Percentiles rank a stretch among this genome's conserved stretches.
These are phyloP conservation scores for Leptographium wingfieldii DNA, from an alignment of 2,329 filamentous ascomycete genomes.

Conservation along the genomic window DNA sequence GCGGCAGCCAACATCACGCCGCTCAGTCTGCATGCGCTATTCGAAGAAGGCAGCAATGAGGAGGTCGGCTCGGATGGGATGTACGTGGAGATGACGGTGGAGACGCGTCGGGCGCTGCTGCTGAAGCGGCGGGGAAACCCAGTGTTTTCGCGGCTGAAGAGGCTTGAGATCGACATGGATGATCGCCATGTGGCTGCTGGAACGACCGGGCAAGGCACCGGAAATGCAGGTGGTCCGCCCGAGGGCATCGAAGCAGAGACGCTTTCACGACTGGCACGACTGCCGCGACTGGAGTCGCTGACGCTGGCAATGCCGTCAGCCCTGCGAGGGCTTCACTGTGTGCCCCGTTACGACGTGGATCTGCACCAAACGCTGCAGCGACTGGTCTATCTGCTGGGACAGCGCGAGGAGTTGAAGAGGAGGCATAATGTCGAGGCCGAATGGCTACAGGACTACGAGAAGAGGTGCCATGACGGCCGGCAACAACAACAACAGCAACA, in stretches of 20 bases:
- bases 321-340: neutral
- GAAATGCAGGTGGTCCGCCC: neutral
- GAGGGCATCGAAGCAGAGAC: slow-evolving; percentile 18
- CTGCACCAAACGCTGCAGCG: slow-evolving; percentile 3
- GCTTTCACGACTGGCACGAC: slow-evolving; percentile 24
- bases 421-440: neutral
- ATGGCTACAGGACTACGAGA: neutral
- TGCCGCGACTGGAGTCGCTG: slow-evolving; percentile 26
- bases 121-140: neutral
- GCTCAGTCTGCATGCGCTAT: neutral
- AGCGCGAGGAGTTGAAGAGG: neutral
- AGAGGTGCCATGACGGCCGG: neutral
- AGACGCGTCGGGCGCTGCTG: neutral
- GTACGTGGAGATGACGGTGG: neutral
- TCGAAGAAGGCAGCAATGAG: neutral
- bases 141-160: slow-evolving; percentile 26
- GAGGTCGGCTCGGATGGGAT: neutral
- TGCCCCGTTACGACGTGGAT: slow-evolving; percentile 5
- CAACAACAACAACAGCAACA: too few species aligned
- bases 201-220: slow-evolving; percentile 3
- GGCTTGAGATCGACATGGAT: slow-evolving; percentile 36
- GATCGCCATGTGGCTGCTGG: slow-evolving; percentile 14
- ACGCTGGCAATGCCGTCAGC: slow-evolving; percentile 28
- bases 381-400: neutral
- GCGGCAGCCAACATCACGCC: neutral